Evolutionary conservation across 805 yeast genomes (phyloP).

Genomic region (Hanseniaspora guilliermondii): DNA sequence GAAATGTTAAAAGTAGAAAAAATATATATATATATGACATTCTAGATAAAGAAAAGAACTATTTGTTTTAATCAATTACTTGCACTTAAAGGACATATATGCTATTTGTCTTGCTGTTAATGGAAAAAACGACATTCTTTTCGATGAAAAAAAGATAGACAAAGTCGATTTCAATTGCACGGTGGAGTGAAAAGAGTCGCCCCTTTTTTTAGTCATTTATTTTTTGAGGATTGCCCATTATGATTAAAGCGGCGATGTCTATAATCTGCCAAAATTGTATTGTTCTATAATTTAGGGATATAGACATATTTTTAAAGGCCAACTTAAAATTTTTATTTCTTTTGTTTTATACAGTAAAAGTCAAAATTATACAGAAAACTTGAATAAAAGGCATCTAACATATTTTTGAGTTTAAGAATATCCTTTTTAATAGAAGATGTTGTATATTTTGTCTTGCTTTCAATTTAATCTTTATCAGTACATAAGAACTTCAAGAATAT

Average conservation of each 20-base stretch:
- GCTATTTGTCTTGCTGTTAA: background rate
- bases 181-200: background rate
- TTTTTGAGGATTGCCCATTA: background rate
- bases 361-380: too few relatives aligned
- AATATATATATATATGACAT: background rate
- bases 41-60: background rate
- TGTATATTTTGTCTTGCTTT: too few relatives aligned
- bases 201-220: too few relatives aligned
- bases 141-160: background rate
- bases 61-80: background rate
- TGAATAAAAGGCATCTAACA: too few relatives aligned
- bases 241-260: background rate
- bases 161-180: background rate
- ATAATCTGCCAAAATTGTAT: background rate
- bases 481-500: too few relatives aligned
- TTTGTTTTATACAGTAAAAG: background rate
- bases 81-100: constrained; percentile 3
- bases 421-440: too few relatives aligned
- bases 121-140: background rate
- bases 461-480: too few relatives aligned
- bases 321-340: background rate
- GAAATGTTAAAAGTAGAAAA: too few relatives aligned
- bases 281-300: background rate
- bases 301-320: background rate
- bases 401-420: too few relatives aligned